A percentile compares a stretch with the other conserved stretches of the same genome.
These are phyloP conservation scores for Irpex lacteus DNA, from an alignment of 1,284 basidiomycete species.

Conservation along the genomic window DNA sequence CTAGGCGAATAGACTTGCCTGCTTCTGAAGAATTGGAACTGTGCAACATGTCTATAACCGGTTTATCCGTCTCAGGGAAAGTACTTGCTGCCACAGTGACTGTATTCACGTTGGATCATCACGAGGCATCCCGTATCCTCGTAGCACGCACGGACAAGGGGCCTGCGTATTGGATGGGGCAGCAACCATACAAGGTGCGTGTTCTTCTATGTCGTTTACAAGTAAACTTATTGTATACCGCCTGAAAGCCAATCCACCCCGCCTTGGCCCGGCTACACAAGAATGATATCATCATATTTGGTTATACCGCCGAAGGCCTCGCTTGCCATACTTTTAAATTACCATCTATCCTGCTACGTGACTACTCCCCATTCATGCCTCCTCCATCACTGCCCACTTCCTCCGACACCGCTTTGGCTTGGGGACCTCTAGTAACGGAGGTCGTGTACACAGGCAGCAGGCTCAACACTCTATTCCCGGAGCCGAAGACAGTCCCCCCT, in stretches of 20 bases:
- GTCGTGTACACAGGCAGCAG: constrained; percentile 2
- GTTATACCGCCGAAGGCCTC: constrained; percentile 24
- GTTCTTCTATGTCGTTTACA: background rate
- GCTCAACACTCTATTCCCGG: background rate
- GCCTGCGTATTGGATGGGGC: constrained; percentile 10
- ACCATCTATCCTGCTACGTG: constrained; percentile 12
- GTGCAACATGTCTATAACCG: constrained; percentile 7
- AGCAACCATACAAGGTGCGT: constrained; percentile 2
- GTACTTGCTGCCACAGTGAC: constrained; percentile 8
- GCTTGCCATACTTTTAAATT: constrained; percentile 28
- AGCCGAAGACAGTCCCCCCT: constrained; percentile 17
- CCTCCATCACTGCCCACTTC: background rate
- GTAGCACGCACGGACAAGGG: constrained; percentile 8
- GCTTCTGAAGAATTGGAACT: background rate
- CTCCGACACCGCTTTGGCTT: constrained; percentile 5
- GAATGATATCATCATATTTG: constrained; percentile 27
- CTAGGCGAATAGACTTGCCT: constrained; percentile 17
- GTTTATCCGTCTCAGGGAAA: constrained; percentile 9
- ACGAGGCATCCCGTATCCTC: constrained; percentile 9
- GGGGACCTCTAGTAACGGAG: constrained; percentile 19
- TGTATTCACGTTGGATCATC: constrained; percentile 8
- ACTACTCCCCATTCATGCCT: background rate
- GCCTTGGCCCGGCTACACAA: constrained; percentile 27
- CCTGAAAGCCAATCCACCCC: constrained; percentile 24
- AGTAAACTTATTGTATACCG: background rate